These are phyloP conservation scores for Penicillium hordei DNA, from an alignment of 2,329 filamentous ascomycete genomes.

Conservation along the genomic window DNA sequence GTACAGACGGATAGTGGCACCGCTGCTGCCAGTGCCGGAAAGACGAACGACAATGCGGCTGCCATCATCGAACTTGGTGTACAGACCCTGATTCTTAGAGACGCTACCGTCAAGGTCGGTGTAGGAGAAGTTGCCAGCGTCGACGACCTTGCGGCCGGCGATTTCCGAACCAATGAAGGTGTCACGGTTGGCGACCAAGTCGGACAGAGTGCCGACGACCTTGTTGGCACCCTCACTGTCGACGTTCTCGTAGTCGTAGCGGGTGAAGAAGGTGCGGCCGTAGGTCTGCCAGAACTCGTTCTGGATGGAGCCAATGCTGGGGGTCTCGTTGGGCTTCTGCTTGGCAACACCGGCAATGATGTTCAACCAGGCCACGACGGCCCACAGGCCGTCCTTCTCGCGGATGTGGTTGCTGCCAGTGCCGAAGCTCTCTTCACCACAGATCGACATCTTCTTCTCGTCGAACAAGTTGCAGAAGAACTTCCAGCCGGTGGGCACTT, in stretches of 20 bases:
- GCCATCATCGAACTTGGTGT: conserved; percentile 88
- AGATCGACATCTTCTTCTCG: conserved; percentile 94
- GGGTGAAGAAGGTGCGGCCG: conserved; percentile 97
- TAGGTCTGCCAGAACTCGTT: conserved; percentile 96
- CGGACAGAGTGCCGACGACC: conserved; percentile 77
- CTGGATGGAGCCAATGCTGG: conserved; percentile 94
- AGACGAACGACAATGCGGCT: conserved; percentile 93
- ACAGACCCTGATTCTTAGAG: conserved; percentile 93
- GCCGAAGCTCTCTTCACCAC: conserved; percentile 96
- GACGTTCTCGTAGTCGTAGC: conserved; percentile 96
- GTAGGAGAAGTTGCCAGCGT: conserved; percentile 96
- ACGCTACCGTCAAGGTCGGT: conserved; percentile 97
- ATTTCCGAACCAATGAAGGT: conserved; percentile 84
- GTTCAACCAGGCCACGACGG: conserved; percentile 95
- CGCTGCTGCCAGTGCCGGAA: conserved; percentile 91
- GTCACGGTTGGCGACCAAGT: conserved; percentile 68
- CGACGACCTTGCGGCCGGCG: conserved; percentile 76
- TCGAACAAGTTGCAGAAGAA: conserved; percentile 98
- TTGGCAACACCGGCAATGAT: conserved; percentile 94
- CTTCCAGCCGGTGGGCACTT: conserved; percentile 98
- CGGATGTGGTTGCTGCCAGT: conserved; percentile 98
- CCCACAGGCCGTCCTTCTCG: conserved; percentile 98
- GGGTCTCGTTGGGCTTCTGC: conserved; percentile 73
- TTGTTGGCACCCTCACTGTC: conserved; percentile 89
- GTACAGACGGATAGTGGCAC: conserved; percentile 94